A percentile compares a stretch with the other conserved stretches of the same genome.
Conservation (phyloP, 305 asterid genomes). For the Nicotiana rustica region DNA sequence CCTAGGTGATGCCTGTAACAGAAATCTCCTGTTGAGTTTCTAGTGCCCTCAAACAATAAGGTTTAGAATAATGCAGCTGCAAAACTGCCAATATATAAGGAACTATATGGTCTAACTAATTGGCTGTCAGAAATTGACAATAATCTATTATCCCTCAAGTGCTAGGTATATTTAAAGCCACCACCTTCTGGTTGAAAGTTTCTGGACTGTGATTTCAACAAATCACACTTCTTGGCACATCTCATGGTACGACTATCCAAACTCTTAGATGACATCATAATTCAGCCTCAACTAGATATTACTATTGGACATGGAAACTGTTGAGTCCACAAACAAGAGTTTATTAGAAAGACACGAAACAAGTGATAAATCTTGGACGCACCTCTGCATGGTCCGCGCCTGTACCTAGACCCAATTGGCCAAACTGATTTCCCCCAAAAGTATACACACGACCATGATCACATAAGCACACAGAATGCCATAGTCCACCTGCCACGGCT, state of each 20-base stretch:
- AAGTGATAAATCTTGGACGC: slow-evolving; percentile 33
- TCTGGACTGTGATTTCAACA: background rate
- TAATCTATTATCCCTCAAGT: background rate
- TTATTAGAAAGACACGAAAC: background rate
- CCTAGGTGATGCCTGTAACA: slow-evolving; percentile 56
- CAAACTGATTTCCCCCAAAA: slow-evolving; percentile 98
- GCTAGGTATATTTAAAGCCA: slow-evolving; percentile 10
- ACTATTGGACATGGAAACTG: background rate
- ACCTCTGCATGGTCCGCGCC: slow-evolving; percentile 95
- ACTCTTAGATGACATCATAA: background rate
- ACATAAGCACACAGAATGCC: slow-evolving; percentile 93
- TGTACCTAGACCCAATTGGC: slow-evolving; percentile 80
- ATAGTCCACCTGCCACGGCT: slow-evolving; percentile 91
- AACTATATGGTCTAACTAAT: slow-evolving; percentile 9
- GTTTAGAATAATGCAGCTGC: slow-evolving; percentile 20
- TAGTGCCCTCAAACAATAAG: slow-evolving; percentile 26
- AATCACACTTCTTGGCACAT: slow-evolving; percentile 7
- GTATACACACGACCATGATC: slow-evolving; percentile 93
- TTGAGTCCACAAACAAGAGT: background rate
- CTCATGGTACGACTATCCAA: background rate
- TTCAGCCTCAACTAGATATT: slow-evolving; percentile 6
- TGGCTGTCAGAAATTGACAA: slow-evolving; percentile 21
- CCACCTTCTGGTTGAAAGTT: background rate
- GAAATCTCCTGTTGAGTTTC: slow-evolving; percentile 36
- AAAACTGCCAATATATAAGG: slow-evolving; percentile 29